These are phyloP conservation scores for Lactifluus echinatus DNA, from an alignment of 768 basidiomycete genomes.

Conservation along the genomic window DNA sequence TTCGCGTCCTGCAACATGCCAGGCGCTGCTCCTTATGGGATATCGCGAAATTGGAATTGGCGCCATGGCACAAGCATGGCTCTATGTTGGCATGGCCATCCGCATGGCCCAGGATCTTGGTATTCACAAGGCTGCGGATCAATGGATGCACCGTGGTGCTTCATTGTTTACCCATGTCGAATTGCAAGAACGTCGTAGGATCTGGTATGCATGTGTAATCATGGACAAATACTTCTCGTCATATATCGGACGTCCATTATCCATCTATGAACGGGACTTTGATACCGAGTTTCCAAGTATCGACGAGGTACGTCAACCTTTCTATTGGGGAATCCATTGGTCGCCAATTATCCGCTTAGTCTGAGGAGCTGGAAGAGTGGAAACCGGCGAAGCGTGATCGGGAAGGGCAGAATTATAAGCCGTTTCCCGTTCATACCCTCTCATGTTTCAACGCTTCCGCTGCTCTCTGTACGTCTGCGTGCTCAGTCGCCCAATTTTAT, in stretches of 20 bases:
- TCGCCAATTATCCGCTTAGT: slow-evolving; percentile 27
- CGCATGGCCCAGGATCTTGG: slow-evolving; percentile 90
- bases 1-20: slow-evolving; percentile 67
- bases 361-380: slow-evolving; percentile 58
- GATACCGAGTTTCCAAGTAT: slow-evolving; percentile 60
- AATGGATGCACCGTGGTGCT: slow-evolving; percentile 54
- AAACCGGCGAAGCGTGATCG: slow-evolving; percentile 33
- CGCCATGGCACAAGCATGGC: slow-evolving; percentile 84
- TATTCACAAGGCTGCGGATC: slow-evolving; percentile 73
- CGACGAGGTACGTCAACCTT: slow-evolving; percentile 39
- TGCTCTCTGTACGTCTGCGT: slow-evolving; percentile 48
- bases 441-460: slow-evolving; percentile 79
- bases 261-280: slow-evolving; percentile 68
- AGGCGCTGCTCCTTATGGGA: slow-evolving; percentile 71
- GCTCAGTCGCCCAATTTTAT: background rate
- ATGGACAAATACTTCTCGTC: slow-evolving; percentile 75
- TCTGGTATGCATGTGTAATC: slow-evolving; percentile 73
- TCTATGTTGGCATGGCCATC: slow-evolving; percentile 79
- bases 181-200: slow-evolving; percentile 59
- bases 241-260: slow-evolving; percentile 71
- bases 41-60: slow-evolving; percentile 85
- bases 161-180: slow-evolving; percentile 51
- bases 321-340: background rate
- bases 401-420: slow-evolving; percentile 24
- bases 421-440: slow-evolving; percentile 41